phyloP scores from a whole-genome alignment of 139 green algal genomes.

The Astrephomene gubernaculifera region DNA sequence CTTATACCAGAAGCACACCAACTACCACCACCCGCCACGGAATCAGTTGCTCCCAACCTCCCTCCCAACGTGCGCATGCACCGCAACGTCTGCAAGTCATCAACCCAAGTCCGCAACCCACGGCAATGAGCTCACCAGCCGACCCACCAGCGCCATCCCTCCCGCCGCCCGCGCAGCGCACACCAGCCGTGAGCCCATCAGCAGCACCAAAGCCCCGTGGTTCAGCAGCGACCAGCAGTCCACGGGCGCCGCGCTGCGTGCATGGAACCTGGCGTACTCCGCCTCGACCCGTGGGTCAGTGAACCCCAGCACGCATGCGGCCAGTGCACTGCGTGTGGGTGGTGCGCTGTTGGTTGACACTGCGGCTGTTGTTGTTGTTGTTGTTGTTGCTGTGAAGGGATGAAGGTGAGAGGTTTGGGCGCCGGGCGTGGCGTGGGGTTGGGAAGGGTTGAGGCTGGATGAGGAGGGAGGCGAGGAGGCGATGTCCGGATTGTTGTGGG shows the following conservation, averaged over 20 bases:
- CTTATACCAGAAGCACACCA: too few species aligned
- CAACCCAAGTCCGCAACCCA: too few species aligned
- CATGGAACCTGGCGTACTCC: neutral
- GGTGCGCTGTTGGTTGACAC: neutral
- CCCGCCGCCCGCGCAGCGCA: neutral
- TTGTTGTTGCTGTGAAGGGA: neutral
- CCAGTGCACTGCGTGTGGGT: neutral
- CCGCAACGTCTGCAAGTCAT: too few species aligned
- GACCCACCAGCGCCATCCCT: too few species aligned
- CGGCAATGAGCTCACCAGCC: neutral
- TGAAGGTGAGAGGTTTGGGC: too few species aligned
- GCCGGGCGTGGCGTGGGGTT: too few species aligned
- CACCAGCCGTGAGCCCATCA: neutral
- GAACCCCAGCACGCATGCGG: constrained; percentile 10
- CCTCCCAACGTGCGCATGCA: too few species aligned
- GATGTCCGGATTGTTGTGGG: too few species aligned
- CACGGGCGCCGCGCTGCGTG: neutral
- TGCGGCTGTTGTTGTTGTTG: neutral
- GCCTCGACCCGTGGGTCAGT: neutral
- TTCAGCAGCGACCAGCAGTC: constrained; percentile 7
- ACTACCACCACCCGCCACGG: too few species aligned
- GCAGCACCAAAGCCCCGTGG: neutral
- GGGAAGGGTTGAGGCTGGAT: too few species aligned
- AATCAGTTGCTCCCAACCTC: too few species aligned
- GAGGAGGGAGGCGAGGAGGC: too few species aligned